Evolutionary conservation across 306 rosid genomes (phyloP).

Genomic region (Lithocarpus polystachyus): DNA sequence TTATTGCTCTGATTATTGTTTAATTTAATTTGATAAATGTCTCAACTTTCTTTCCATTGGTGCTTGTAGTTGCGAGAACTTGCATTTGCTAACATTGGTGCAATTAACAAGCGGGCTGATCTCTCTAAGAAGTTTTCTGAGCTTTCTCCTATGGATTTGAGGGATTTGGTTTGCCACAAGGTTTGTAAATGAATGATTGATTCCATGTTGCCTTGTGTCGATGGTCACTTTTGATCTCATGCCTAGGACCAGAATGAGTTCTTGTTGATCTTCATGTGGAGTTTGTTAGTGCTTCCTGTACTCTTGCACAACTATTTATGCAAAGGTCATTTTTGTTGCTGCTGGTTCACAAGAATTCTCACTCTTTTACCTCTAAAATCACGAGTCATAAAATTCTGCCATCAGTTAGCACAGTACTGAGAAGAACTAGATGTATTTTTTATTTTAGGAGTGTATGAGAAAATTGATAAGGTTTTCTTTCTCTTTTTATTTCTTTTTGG

Average conservation of each 20-base stretch:
- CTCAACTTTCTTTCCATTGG: slow-evolving; percentile 15
- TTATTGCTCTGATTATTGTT: too few species aligned
- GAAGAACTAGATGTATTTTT: too few species aligned
- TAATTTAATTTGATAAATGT: background rate
- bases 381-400: background rate
- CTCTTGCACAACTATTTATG: background rate
- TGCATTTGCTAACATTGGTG: slow-evolving; percentile 82
- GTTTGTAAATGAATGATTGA: slow-evolving; percentile 35
- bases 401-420: background rate
- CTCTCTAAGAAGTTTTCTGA: slow-evolving; percentile 81
- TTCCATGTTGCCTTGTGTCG: background rate
- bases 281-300: background rate
- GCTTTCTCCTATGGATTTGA: slow-evolving; percentile 70
- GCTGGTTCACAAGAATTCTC: background rate
- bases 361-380: background rate
- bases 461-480: too few species aligned
- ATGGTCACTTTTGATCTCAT: background rate
- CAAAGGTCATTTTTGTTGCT: background rate
- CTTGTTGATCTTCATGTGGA: background rate
- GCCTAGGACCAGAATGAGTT: background rate
- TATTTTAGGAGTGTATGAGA: too few species aligned
- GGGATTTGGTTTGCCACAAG: slow-evolving; percentile 87
- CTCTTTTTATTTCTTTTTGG: too few species aligned
- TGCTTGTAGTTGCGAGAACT: slow-evolving; percentile 74
- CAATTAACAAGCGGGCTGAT: slow-evolving; percentile 77